These are phyloP conservation scores for Eimeria necatrix DNA, from an alignment of 169 alveolate genomes.

Conservation along the genomic window DNA sequence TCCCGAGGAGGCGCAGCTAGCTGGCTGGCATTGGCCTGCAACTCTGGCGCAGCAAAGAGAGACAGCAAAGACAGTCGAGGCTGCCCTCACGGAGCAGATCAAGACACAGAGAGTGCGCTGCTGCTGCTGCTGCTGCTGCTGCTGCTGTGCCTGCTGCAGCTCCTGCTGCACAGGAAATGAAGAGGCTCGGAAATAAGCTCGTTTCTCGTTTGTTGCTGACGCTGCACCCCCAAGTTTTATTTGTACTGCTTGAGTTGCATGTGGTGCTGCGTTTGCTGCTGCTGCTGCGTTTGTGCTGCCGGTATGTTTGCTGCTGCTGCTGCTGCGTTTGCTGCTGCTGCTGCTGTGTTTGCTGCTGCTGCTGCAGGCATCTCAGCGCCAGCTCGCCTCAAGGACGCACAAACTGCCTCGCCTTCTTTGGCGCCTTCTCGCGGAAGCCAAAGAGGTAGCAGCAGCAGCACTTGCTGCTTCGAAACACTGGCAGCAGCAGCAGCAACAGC, in stretches of 20 bases:
- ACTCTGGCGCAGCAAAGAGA: slow-evolving; percentile 45
- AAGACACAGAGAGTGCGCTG: background rate
- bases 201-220: background rate
- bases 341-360: background rate
- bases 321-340: background rate
- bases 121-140: background rate
- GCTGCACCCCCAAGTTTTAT: too few species aligned
- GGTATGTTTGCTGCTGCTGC: background rate
- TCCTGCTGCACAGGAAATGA: background rate
- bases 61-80: background rate
- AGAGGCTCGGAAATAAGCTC: background rate
- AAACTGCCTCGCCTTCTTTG: slow-evolving; percentile 51
- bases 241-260: background rate
- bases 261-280: slow-evolving; percentile 30
- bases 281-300: background rate
- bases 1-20: slow-evolving; percentile 37
- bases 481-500: background rate
- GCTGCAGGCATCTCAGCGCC: slow-evolving; percentile 37
- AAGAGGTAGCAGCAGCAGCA: slow-evolving; percentile 20
- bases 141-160: background rate
- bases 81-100: background rate
- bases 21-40: slow-evolving; percentile 10
- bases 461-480: too few species aligned
- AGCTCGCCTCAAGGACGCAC: slow-evolving; percentile 10
- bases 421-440: slow-evolving; percentile 72